Base-by-base conservation (phyloP, 2,329 filamentous ascomycete genomes). In the Fusarium coicis region DNA sequence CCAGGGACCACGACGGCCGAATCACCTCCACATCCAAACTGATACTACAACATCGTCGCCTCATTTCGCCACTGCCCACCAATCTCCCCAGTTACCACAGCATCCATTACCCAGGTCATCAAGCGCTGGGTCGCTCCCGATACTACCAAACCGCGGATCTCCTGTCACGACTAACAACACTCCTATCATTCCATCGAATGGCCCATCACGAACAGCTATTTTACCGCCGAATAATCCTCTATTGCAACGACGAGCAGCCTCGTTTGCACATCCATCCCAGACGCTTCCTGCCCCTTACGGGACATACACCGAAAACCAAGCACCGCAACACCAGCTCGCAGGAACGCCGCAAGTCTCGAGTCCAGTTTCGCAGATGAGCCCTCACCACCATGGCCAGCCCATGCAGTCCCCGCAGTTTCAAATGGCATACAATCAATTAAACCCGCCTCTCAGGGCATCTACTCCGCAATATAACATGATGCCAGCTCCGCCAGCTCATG, bases 241-340 rank as follows among this genome's bases (percentile, higher is more conserved):
- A 14, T 8, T 57, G 19, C 72, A 66, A 61, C 64, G 63, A 34
- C 68, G 71, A 57, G 47, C 71, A 58, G 63, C n/a, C 40, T 69
- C 71, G 21, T 58, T 66, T 49, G 60, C 60, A 21, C 61, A 72
- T 43, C 63, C 72, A 37, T 65, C 72, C 9, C 72, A 72, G 50
- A 43, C 50, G n/a, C 56, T 50, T 53, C 56, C 71, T 28, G 53
- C 23, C 16, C 42, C 42, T 42, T 53, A 69, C 11, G 59, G 53
- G 23, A 53, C 46, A 37, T 47, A 46, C 19, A 30, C 34, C 12
- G 58, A 68, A 30, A 63, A 44, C 26, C 63, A 52, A 26, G 19
- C 44, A 39, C n/a, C 18, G 28, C 37, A 62, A 46, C 49, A 61
- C 26, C 72, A 66, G 30, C 53, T 62, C 26, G 36, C 44, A 16